Evolutionary conservation across 768 basidiomycete species (phyloP), one percentile per base, ranked within the genome.

Genomic region (Dentipellis sp.): DNA sequence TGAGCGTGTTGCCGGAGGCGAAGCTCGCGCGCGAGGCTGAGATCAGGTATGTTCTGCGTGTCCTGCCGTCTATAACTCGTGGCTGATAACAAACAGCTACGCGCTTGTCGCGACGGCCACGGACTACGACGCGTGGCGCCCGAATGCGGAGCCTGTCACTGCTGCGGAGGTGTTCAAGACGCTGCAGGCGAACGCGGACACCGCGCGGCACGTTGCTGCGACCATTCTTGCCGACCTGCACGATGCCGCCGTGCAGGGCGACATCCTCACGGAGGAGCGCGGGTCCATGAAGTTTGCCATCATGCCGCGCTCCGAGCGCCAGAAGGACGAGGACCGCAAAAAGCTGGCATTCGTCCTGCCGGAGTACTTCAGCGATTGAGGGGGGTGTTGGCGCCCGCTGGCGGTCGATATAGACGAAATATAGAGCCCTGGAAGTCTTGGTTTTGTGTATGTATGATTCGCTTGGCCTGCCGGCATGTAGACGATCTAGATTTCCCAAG

Each of bases 1-100:
- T 99, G 95, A 95, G 90, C 57, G 90, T 90, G 40, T 74, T 97
- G 23, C 97, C 97, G 1, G 95, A 99, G 72, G 84, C 94, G n/a
- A 98, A 98, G 75, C 77, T 97, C 42, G 95, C 95, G 3, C 75
- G 94, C 12, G 94, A 99, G 74, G 94, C 93, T 1, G 95, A 99
- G 72, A 70, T 99, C 11, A 86, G 86, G 93, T 94, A 57, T 52
- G 79, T 70, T 29, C 12, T 7, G 11, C 16, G 2, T 19, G 34
- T 14, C 40, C 56, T 50, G 35, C 22, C 53, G 48, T 34, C 36
- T 48, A 6, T 35, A 39, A 9, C 17, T 17, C 12, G 50, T 9
- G 35, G 7, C 21, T 59, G 58, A 42, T 19, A 23, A 35, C 3
- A 21, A 46, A 12, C 65, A 97, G 94, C 66, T 97, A 97, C 67